Percentiles rank a stretch among this genome's conserved stretches.
Conservation (phyloP, 2,329 filamentous ascomycete genomes). For the Aureobasidium uvarum region DNA sequence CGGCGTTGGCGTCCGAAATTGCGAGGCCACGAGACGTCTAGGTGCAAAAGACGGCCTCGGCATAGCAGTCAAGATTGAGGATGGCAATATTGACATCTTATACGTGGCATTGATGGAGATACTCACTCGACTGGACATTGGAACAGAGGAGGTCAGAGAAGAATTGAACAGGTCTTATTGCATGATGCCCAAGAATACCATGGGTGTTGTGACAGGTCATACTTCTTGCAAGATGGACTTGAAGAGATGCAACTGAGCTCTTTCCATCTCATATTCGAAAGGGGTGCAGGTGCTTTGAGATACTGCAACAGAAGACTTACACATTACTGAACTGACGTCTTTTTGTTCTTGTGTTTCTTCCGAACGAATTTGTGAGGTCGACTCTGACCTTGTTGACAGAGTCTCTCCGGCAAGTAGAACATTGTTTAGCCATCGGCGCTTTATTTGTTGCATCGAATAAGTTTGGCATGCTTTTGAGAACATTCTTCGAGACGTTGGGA, state of each 20-base stretch:
- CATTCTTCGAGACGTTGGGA: no score
- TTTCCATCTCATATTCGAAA: no score
- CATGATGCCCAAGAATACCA: conserved; percentile 42
- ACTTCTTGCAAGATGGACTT: neutral
- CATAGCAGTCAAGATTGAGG: conserved; percentile 52
- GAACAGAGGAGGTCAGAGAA: conserved; percentile 35
- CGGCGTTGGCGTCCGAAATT: conserved; percentile 45
- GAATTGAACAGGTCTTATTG: conserved; percentile 40
- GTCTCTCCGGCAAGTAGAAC: no score
- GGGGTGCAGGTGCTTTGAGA: no score
- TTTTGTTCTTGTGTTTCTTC: no score
- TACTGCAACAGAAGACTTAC: no score
- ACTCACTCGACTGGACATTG: conserved; percentile 46
- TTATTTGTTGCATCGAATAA: no score
- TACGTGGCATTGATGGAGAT: conserved; percentile 49
- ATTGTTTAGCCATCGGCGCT: no score
- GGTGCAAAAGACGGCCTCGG: conserved; percentile 44
- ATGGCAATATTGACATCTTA: conserved; percentile 47
- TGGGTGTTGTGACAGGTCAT: conserved; percentile 42
- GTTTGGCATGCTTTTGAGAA: no score
- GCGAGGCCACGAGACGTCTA: conserved; percentile 38
- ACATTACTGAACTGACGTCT: no score
- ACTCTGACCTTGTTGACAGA: no score
- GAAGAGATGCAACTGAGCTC: neutral
- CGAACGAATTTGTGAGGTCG: no score